phyloP scores from a whole-genome alignment of 2,329 filamentous ascomycete species.

The Furcasterigmium sp. region DNA sequence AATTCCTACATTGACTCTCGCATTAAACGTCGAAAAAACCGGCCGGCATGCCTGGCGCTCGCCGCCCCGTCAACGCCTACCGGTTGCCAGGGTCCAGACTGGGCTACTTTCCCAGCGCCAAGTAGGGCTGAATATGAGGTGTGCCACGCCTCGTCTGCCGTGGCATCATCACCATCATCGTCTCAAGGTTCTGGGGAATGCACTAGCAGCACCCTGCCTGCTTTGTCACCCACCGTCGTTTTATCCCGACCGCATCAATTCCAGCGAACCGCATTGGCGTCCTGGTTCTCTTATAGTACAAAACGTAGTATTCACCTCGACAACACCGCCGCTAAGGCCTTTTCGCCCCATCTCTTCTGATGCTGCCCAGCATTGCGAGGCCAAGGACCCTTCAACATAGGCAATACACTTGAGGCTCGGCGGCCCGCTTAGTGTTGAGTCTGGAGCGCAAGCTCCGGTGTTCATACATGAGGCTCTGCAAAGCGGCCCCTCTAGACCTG shows the following conservation, averaged over 20 bases:
- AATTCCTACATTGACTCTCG: background rate
- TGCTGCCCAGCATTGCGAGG: too few species aligned
- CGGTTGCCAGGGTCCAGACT: background rate
- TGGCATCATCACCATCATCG: slow-evolving; percentile 2
- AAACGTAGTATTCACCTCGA: background rate
- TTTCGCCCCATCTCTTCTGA: too few species aligned
- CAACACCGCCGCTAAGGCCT: too few species aligned
- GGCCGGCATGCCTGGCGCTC: background rate
- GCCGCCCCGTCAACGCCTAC: too few species aligned
- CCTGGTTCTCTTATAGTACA: too few species aligned
- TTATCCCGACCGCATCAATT: too few species aligned
- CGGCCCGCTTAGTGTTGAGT: background rate
- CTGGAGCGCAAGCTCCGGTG: background rate
- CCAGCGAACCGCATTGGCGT: too few species aligned
- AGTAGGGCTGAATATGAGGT: slow-evolving; percentile 2
- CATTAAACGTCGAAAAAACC: background rate
- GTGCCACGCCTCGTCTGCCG: background rate
- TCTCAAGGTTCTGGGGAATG: background rate
- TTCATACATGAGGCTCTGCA: too few species aligned
- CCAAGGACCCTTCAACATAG: background rate
- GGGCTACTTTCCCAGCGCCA: background rate
- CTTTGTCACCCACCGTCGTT: too few species aligned
- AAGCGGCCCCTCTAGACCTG: too few species aligned
- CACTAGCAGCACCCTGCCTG: too few species aligned
- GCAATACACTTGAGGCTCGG: background rate